Evolutionary conservation across 2,329 filamentous ascomycete genomes (phyloP), one percentile per base, ranked within the genome.

Genomic region (Monosporascus cannonballus): DNA sequence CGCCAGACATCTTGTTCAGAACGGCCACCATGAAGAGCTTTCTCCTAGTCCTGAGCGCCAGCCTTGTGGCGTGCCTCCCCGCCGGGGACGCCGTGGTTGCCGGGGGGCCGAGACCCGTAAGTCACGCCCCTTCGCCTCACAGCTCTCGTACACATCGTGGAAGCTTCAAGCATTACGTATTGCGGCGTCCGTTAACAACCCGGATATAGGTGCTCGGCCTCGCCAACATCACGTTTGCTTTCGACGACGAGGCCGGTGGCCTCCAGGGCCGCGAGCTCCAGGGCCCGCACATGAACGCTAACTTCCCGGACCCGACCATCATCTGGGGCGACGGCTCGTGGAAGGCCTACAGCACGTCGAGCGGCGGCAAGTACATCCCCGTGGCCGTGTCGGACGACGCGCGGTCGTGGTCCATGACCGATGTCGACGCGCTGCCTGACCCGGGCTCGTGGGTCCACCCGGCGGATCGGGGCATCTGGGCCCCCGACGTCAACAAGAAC

Each of bases 401-500:
- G 24, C 51, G 41, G 36, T 58, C 56, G 17, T 67, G 65, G 65
- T 53, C 59, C 2, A 58, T 67, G n/a, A 61, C 59, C 11, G 48
- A 47, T 18, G 55, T 49, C 49, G 65, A 67, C 27, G 63, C 64
- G 3, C 54, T 67, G 45, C 64, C 64, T 11, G 22, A 63, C 46
- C 55, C 58, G 5, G 64, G 65, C 9, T 47, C 57, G 3, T 67
- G 65, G 65, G 63, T 65, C n/a, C 55, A 63, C 34, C 37, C 59
- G 2, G 55, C 50, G 2, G 60, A 63, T 47, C 42, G 48, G 20
- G 51, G 56, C 3, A 61, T 67, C 39, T 67, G 64, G 65, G 65
- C 65, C 2, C 65, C 65, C 0, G 64, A 67, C 38, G 63, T 67
- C 15, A 59, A 65, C 51, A 67, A 64, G 56, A 66, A 64, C 38